Conservation (phyloP, 1,139 yeast genomes). For the Diutina rugosa region DNA sequence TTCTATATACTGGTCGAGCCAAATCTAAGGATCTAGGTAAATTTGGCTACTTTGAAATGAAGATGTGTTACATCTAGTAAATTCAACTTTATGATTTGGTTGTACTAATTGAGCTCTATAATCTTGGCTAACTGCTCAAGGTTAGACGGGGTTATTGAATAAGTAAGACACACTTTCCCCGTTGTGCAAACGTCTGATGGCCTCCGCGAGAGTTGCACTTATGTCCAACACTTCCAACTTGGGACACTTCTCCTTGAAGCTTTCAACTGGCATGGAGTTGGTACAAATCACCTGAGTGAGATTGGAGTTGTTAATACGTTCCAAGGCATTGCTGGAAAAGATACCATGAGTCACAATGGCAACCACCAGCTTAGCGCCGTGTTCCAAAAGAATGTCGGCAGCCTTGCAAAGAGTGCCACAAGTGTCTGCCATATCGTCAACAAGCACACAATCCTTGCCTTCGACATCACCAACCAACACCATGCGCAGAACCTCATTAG, state of each 20-base stretch:
- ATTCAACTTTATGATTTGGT: neutral
- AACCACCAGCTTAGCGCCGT: conserved; percentile 74
- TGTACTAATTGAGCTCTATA: neutral
- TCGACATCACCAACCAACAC: conserved; percentile 93
- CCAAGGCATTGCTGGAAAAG: conserved; percentile 76
- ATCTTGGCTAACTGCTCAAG: neutral
- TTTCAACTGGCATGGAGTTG: conserved; percentile 62
- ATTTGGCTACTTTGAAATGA: too few species aligned
- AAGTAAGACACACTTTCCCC: conserved; percentile 93
- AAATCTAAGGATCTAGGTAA: too few species aligned
- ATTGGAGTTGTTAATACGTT: conserved; percentile 67
- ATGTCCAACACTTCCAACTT: conserved; percentile 76
- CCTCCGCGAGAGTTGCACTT: conserved; percentile 87
- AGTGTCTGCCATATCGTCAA: conserved; percentile 98
- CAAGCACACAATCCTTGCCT: conserved; percentile 76
- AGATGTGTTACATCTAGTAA: too few species aligned
- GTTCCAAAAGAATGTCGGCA: conserved; percentile 74
- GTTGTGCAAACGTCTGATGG: conserved; percentile 89
- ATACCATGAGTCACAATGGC: conserved; percentile 97
- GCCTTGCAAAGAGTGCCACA: conserved; percentile 97
- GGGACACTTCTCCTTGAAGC: conserved; percentile 70
- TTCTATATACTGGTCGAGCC: too few species aligned
- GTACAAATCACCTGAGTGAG: conserved; percentile 81
- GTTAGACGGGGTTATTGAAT: conserved; percentile 39
- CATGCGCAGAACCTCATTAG: conserved; percentile 91